Percentiles rank a stretch among this genome's conserved stretches.
Conservation (phyloP, 176 grass and related monocot species). For the Poa pratensis region DNA sequence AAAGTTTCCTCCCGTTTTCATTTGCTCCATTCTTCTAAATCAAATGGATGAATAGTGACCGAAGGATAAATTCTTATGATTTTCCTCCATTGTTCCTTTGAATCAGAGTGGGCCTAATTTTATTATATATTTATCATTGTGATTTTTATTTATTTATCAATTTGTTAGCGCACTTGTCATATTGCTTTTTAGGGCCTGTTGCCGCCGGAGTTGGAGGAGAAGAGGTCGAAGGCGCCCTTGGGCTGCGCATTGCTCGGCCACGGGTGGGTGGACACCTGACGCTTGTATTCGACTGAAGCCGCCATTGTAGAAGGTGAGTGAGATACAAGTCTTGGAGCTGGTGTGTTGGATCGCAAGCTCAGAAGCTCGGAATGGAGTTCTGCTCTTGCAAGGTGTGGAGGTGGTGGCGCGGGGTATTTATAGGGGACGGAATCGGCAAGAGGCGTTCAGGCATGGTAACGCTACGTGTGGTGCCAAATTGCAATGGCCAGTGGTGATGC, state of each 20-base stretch:
- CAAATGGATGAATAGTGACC: too few species aligned
- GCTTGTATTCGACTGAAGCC: conserved; percentile 60
- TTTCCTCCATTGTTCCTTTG: too few species aligned
- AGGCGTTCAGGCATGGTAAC: not conserved
- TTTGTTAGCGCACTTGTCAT: too few species aligned
- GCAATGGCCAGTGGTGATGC: not conserved
- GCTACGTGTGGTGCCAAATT: conserved; percentile 18
- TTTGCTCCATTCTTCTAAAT: too few species aligned
- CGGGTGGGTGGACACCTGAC: conserved; percentile 33
- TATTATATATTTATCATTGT: too few species aligned
- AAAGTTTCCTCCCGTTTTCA: too few species aligned
- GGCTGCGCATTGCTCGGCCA: conserved; percentile 53
- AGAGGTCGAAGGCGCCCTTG: conserved; percentile 52
- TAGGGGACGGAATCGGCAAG: conserved; percentile 5
- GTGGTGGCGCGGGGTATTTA: conserved; percentile 36
- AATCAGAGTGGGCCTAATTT: too few species aligned
- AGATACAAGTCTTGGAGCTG: too few species aligned
- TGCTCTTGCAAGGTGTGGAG: conserved; percentile 46
- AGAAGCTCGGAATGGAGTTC: conserved; percentile 32
- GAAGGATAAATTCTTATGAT: too few species aligned
- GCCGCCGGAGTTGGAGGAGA: conserved; percentile 17
- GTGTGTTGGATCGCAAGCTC: not conserved
- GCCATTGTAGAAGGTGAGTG: conserved; percentile 27
- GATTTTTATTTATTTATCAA: too few species aligned
- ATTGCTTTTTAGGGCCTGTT: too few species aligned